Base-by-base conservation (phyloP, 129 eudicot genomes). In the Sambucus nigra region DNA sequence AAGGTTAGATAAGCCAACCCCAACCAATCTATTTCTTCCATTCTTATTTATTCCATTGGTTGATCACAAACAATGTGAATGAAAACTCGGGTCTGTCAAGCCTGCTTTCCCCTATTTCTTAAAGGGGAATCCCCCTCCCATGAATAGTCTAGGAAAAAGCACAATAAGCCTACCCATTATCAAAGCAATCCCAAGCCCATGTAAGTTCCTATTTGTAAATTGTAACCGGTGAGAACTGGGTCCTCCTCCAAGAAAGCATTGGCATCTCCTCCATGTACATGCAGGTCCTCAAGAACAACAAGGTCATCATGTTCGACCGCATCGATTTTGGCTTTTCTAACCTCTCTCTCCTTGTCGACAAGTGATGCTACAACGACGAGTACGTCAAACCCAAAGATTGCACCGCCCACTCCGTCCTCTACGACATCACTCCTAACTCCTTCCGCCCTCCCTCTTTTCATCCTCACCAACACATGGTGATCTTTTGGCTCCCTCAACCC, bases 211-310 rank as follows among this genome's bases (percentile, higher is more conserved):
- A n/a, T n/a, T n/a, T n/a, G n/a, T n/a, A n/a, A n/a, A n/a, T n/a
- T n/a, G n/a, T n/a, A n/a, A n/a, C n/a, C n/a, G n/a, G n/a, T n/a
- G n/a, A n/a, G n/a, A n/a, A n/a, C n/a, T n/a, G n/a, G n/a, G n/a
- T n/a, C n/a, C n/a, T 87, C 28, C 31, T 82, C 31, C 88, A 80
- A 1, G 68, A 55, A 25, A 77, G 64, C 59, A 62, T 83, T 1
- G 96, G 96, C 44, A 80, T 78, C 10, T 80, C 94, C 0, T 89
- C 94, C 9, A 88, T 83, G 94, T 94, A 88, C 59, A 80, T 88
- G 96, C 96, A 88, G 60, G 94, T 88, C 54, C 58, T 83, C 28
- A 67, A 19, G 48, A 83, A 88, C 66, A 66, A 88, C 76, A 83
- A 67, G 57, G 81, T 88, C 12, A 80, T 88, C 13, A 83, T 88